These are phyloP conservation scores for Fusarium sp. DNA, from an alignment of 2,329 filamentous ascomycete species.

Conservation along the genomic window DNA sequence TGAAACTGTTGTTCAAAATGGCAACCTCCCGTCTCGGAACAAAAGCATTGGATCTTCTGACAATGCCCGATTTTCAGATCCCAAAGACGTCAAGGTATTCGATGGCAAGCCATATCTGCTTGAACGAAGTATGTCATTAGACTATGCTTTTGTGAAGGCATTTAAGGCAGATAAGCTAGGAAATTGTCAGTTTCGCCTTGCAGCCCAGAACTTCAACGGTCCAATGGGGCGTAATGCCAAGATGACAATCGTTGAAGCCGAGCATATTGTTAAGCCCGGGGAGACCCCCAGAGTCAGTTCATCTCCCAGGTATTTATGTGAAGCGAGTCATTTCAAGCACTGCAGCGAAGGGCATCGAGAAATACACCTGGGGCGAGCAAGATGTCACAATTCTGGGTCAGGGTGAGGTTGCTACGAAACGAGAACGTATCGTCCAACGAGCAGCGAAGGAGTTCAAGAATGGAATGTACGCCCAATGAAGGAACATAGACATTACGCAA, in stretches of 20 bases:
- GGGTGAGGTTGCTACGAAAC: conserved; percentile 76
- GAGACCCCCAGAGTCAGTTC: conserved; percentile 86
- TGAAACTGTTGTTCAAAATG: conserved; percentile 90
- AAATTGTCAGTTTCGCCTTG: conserved; percentile 88
- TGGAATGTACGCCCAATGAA: conserved; percentile 96
- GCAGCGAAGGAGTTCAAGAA: conserved; percentile 94
- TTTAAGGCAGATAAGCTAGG: conserved; percentile 92
- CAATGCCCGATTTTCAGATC: conserved; percentile 72
- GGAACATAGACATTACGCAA: too few species aligned
- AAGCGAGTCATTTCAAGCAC: conserved; percentile 87
- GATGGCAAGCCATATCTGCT: conserved; percentile 89
- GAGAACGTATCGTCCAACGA: conserved; percentile 84
- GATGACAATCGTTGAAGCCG: conserved; percentile 90
- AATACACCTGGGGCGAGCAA: conserved; percentile 80
- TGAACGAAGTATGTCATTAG: conserved; percentile 86
- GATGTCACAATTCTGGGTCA: conserved; percentile 68
- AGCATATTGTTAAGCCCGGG: conserved; percentile 89
- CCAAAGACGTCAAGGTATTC: conserved; percentile 91
- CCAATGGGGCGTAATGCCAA: conserved; percentile 93
- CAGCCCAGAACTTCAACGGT: conserved; percentile 92
- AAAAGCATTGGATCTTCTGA: conserved; percentile 76
- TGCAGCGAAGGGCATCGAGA: conserved; percentile 82
- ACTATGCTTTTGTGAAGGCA: conserved; percentile 93
- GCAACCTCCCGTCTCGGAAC: conserved; percentile 83
- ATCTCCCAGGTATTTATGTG: conserved; percentile 95